Conservation (phyloP, 331 rosid species). For the Phaseolus coccineus region DNA sequence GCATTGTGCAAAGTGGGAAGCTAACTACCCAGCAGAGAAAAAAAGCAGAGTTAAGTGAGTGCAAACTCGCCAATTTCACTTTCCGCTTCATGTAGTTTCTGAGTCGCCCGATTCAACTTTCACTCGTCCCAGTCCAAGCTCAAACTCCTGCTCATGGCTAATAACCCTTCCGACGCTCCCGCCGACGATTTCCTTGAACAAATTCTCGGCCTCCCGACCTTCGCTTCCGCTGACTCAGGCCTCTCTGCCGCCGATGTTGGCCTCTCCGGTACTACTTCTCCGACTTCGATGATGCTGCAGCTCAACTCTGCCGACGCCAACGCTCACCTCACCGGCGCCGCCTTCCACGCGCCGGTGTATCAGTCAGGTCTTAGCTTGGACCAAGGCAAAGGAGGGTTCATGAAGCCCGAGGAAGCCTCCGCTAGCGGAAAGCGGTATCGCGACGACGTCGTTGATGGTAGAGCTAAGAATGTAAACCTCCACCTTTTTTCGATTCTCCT, state of each 20-base stretch:
- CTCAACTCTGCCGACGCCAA: slow-evolving; percentile 80
- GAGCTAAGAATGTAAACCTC: slow-evolving; percentile 76
- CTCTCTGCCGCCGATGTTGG: slow-evolving; percentile 59
- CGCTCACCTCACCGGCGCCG: slow-evolving; percentile 56
- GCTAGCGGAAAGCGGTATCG: slow-evolving; percentile 90
- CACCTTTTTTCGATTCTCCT: neutral
- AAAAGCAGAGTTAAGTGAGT: neutral
- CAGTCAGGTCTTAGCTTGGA: slow-evolving; percentile 92
- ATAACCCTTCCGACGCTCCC: slow-evolving; percentile 77
- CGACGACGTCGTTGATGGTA: slow-evolving; percentile 71
- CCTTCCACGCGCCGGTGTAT: slow-evolving; percentile 72
- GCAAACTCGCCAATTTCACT: slow-evolving; percentile 10
- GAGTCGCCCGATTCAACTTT: slow-evolving; percentile 42
- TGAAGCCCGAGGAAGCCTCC: slow-evolving; percentile 89
- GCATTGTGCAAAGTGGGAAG: slow-evolving; percentile 6
- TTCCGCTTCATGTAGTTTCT: slow-evolving; percentile 53
- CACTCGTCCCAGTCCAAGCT: slow-evolving; percentile 31
- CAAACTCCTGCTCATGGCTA: slow-evolving; percentile 79
- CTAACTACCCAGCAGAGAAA: neutral
- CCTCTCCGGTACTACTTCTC: slow-evolving; percentile 52
- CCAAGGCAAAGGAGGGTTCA: slow-evolving; percentile 80
- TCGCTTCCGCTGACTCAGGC: slow-evolving; percentile 66
- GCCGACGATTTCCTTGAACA: slow-evolving; percentile 94
- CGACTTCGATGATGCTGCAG: slow-evolving; percentile 85
- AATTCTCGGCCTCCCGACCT: slow-evolving; percentile 79